Evolutionary conservation across 2,329 filamentous ascomycete genomes (phyloP).

Genomic region (Pseudocercospora macadamiae): DNA sequence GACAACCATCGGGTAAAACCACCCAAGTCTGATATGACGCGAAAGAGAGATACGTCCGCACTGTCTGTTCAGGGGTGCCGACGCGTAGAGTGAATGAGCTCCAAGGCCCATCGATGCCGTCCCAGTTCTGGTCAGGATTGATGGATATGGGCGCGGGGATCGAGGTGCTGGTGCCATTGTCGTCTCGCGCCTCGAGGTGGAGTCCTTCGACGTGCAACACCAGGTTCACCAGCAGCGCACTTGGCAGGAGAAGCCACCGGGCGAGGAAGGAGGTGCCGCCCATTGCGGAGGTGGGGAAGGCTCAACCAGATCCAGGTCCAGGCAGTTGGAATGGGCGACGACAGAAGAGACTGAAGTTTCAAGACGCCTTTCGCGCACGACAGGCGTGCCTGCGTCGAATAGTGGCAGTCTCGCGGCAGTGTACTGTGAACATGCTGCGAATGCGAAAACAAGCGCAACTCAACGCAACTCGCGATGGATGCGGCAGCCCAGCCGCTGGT

Average conservation of each 20-base stretch:
- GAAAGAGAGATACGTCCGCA: constrained; percentile 66
- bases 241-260: constrained; percentile 28
- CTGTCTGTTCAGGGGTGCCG: constrained; percentile 56
- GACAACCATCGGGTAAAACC: constrained; percentile 62
- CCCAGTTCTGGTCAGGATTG: constrained; percentile 43
- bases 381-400: not conserved
- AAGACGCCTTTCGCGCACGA: not conserved
- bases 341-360: not conserved
- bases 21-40: constrained; percentile 73
- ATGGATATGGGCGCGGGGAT: constrained; percentile 34
- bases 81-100: constrained; percentile 67
- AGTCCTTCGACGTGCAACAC: constrained; percentile 14
- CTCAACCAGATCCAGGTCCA: not conserved
- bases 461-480: not conserved
- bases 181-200: constrained; percentile 19
- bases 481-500: not conserved
- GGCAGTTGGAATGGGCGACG: not conserved
- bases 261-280: constrained; percentile 17
- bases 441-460: too few relatives aligned
- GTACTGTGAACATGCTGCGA: too few relatives aligned
- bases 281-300: constrained; percentile 9
- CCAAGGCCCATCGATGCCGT: constrained; percentile 71
- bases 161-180: constrained; percentile 1
- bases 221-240: constrained; percentile 26
- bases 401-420: too few relatives aligned